Evolutionary conservation across 73 alveolate species (phyloP).

Genomic region (Tetrahymena elliotti): DNA sequence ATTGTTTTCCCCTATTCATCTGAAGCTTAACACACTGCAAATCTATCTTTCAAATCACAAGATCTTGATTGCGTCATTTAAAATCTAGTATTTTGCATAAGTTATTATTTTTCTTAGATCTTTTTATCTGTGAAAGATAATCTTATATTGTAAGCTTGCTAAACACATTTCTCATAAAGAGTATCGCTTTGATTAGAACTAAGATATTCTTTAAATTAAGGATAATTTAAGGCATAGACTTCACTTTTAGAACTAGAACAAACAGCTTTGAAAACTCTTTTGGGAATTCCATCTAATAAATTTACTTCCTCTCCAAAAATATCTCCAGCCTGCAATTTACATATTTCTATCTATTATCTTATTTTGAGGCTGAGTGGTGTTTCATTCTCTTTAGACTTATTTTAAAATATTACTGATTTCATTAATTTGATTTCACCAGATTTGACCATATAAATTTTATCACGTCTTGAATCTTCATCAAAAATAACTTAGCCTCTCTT

Average conservation of each 20-base stretch:
- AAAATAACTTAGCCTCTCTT: neutral
- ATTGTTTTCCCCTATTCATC: neutral
- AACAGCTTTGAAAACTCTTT: neutral
- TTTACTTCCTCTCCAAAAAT: neutral
- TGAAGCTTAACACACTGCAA: neutral
- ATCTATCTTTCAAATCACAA: neutral
- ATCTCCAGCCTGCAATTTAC: neutral
- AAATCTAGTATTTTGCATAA: neutral
- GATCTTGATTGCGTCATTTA: neutral
- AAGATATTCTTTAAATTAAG: neutral
- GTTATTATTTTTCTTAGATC: neutral
- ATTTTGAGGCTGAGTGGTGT: neutral
- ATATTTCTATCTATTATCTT: neutral
- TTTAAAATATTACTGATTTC: neutral
- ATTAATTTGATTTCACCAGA: neutral
- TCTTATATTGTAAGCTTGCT: neutral
- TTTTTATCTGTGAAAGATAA: neutral
- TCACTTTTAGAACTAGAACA: neutral
- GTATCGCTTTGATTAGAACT: neutral
- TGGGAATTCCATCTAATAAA: neutral
- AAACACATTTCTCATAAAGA: neutral
- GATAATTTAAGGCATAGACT: neutral
- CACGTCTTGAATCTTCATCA: neutral
- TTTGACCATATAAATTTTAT: neutral
- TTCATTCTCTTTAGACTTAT: neutral